phyloP scores from a whole-genome alignment of 306 rosid species.

The Astragalus glycyphyllos region DNA sequence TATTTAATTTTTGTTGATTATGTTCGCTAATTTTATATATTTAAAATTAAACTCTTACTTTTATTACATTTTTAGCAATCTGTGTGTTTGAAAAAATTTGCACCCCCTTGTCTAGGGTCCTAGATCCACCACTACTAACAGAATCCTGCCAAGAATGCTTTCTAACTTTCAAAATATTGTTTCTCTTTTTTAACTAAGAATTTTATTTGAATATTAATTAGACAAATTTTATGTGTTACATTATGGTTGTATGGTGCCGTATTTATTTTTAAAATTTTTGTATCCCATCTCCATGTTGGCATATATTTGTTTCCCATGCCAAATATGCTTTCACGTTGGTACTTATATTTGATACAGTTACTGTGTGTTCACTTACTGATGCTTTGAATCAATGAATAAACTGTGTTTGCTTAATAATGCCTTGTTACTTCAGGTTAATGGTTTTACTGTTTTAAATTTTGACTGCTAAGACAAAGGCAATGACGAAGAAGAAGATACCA shows the following conservation, averaged over 20 bases:
- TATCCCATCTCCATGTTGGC: not conserved
- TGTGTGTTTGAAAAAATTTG: no score
- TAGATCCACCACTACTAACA: no score
- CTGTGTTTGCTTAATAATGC: constrained; percentile 32
- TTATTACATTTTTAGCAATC: no score
- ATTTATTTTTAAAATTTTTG: not conserved
- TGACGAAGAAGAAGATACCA: constrained; percentile 81
- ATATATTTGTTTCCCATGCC: not conserved
- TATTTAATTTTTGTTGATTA: no score
- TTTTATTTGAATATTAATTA: not conserved
- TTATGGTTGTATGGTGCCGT: not conserved
- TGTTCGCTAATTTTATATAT: no score
- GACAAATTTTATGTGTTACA: not conserved
- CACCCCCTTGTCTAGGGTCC: no score
- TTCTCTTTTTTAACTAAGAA: no score
- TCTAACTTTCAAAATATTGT: not conserved
- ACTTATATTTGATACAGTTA: not conserved
- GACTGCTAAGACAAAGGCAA: constrained; percentile 36
- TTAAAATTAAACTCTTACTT: no score
- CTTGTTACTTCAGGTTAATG: constrained; percentile 36
- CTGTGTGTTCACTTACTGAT: not conserved
- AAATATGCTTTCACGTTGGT: not conserved
- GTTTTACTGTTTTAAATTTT: constrained; percentile 46
- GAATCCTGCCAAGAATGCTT: not conserved
- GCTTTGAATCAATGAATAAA: not conserved